These are phyloP conservation scores for Acephala macrosclerotiorum DNA, from an alignment of 2,329 filamentous ascomycete species.

Conservation along the genomic window DNA sequence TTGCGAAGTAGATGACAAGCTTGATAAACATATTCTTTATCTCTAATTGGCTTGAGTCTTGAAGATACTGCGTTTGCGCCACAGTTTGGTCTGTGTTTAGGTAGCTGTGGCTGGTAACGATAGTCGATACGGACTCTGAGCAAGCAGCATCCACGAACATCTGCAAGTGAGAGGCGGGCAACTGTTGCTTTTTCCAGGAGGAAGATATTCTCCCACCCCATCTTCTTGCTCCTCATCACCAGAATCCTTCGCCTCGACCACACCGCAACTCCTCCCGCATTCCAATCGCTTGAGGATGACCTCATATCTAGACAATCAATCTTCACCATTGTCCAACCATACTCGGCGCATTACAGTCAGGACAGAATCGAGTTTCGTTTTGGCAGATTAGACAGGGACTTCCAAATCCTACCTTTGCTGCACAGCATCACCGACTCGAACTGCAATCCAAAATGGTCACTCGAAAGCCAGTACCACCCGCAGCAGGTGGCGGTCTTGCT, in stretches of 20 bases:
- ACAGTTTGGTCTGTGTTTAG: conserved; percentile 17
- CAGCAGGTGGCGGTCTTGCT: conserved; percentile 25
- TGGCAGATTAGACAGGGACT: not conserved
- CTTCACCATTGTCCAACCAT: not conserved
- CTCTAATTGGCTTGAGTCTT: not conserved
- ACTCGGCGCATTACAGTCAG: conserved; percentile 2
- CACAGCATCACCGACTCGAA: not conserved
- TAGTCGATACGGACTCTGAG: conserved; percentile 1
- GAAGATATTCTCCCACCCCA: not conserved
- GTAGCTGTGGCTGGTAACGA: conserved; percentile 5
- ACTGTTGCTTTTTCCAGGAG: not conserved
- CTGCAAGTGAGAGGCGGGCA: not conserved
- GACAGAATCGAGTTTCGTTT: not conserved
- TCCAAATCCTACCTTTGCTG: not conserved
- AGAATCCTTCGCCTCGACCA: not conserved
- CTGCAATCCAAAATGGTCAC: conserved; percentile 37
- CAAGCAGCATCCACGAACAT: not conserved
- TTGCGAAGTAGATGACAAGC: not conserved
- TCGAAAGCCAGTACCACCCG: conserved; percentile 39
- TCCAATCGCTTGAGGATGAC: conserved; percentile 6
- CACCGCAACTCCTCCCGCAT: not conserved
- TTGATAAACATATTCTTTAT: not conserved
- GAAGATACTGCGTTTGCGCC: conserved; percentile 1
- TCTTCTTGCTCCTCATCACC: not conserved
- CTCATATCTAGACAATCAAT: conserved; percentile 6